phyloP scores from a whole-genome alignment of 371 early-diverging fungal species.

The Antonospora locustae region DNA sequence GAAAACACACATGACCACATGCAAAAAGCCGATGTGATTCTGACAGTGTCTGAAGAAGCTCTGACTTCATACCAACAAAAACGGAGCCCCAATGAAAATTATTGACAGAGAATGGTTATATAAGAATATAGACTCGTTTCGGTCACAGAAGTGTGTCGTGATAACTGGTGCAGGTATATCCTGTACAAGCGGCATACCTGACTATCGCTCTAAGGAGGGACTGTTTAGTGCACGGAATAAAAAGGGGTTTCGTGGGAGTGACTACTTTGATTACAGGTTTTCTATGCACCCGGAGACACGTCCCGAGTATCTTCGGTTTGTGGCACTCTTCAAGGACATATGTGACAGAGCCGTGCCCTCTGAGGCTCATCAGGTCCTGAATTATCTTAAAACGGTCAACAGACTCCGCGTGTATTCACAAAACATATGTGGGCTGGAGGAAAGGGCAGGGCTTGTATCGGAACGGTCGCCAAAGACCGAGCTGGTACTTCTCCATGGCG shows the following conservation, averaged over 20 bases:
- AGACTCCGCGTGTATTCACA: constrained; percentile 83
- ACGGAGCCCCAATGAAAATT: constrained; percentile 9
- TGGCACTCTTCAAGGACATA: constrained; percentile 68
- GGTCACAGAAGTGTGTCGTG: constrained; percentile 60
- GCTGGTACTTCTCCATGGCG: constrained; percentile 54
- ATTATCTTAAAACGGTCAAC: constrained; percentile 63
- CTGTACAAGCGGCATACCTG: constrained; percentile 86
- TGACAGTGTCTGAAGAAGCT: no score
- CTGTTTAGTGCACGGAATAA: constrained; percentile 69
- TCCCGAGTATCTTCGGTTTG: constrained; percentile 72
- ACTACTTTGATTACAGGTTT: constrained; percentile 66
- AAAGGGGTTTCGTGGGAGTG: constrained; percentile 69
- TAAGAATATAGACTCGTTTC: constrained; percentile 18
- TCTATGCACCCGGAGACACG: constrained; percentile 60
- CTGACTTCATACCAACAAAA: no score
- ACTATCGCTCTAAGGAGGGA: constrained; percentile 84
- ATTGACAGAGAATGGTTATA: constrained; percentile 15
- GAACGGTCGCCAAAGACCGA: constrained; percentile 12
- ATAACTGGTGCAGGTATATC: constrained; percentile 80
- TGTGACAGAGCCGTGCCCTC: constrained; percentile 64
- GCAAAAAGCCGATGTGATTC: no score
- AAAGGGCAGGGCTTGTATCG: constrained; percentile 63
- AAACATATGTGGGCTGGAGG: constrained; percentile 88
- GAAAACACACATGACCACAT: no score
- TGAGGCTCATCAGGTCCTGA: constrained; percentile 70